phyloP scores from a whole-genome alignment of 2,329 filamentous ascomycete genomes.

The Coniochaeta prunicola region DNA sequence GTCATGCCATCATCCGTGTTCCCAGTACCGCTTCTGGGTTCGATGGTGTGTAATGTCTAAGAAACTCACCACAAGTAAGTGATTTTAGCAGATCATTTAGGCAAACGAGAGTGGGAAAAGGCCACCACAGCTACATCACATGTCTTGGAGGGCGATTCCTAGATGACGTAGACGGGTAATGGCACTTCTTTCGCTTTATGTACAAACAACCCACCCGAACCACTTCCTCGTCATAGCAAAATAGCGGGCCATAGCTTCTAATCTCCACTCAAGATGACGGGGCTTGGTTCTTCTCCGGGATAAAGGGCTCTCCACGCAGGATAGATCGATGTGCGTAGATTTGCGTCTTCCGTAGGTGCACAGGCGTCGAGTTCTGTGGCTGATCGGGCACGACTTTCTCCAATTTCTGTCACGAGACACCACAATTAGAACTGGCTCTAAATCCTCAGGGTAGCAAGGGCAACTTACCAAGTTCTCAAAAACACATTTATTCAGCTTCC shows the following conservation, averaged over 20 bases:
- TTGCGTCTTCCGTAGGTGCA: conserved; percentile 63
- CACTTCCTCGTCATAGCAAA: neutral
- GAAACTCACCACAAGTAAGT: neutral
- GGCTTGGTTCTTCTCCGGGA: conserved; percentile 16
- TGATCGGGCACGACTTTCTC: conserved; percentile 75
- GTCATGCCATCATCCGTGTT: neutral
- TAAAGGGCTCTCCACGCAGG: conserved; percentile 18
- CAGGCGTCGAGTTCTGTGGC: conserved; percentile 60
- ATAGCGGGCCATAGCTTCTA: neutral
- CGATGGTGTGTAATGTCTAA: neutral
- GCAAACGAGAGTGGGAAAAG: too few species aligned
- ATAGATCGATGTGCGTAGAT: conserved; percentile 46
- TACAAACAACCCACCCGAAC: neutral
- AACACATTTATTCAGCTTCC: conserved; percentile 89
- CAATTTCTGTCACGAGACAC: conserved; percentile 50
- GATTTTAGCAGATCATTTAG: too few species aligned
- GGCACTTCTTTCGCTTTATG: neutral
- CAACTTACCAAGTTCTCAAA: conserved; percentile 82
- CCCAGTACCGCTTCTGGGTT: too few species aligned
- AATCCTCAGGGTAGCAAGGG: neutral
- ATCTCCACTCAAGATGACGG: conserved; percentile 12
- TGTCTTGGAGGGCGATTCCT: neutral
- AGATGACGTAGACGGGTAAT: neutral
- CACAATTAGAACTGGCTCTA: neutral
- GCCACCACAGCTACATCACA: too few species aligned